Evolutionary conservation across 1,139 yeast genomes (phyloP).

Genomic region (Hyphopichia pseudoburtonii): DNA sequence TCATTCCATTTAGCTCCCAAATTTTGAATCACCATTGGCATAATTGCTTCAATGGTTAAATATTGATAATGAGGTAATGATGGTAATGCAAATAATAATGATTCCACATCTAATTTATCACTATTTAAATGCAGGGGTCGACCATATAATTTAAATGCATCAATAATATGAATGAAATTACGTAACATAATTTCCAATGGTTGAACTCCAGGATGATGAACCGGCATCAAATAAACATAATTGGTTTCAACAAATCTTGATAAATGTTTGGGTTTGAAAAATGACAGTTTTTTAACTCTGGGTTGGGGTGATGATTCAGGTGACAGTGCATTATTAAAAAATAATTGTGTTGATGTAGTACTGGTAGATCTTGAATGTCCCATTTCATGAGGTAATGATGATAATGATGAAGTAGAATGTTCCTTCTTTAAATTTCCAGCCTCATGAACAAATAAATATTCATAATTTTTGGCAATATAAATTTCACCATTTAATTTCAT

Average conservation of each 20-base stretch:
- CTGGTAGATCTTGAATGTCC: slow-evolving; percentile 24
- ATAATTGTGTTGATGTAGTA: slow-evolving; percentile 23
- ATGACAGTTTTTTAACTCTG: no score
- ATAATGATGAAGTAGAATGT: slow-evolving; percentile 7
- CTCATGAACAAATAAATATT: slow-evolving; percentile 25
- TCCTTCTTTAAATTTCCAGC: slow-evolving; percentile 1
- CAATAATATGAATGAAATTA: slow-evolving; percentile 51
- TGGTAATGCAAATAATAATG: slow-evolving; percentile 56
- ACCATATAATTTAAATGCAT: slow-evolving; percentile 55
- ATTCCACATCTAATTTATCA: slow-evolving; percentile 42
- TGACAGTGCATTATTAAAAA: slow-evolving; percentile 26
- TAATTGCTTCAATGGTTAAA: slow-evolving; percentile 35
- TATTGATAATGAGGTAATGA: slow-evolving; percentile 56
- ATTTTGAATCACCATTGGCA: slow-evolving; percentile 30
- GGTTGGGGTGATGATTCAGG: slow-evolving; percentile 14
- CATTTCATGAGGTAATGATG: slow-evolving; percentile 7
- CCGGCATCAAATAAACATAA: slow-evolving; percentile 52
- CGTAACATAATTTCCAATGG: slow-evolving; percentile 61
- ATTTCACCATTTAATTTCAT: slow-evolving; percentile 53
- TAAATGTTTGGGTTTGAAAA: slow-evolving; percentile 24
- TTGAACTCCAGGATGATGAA: slow-evolving; percentile 54
- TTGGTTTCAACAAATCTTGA: slow-evolving; percentile 33
- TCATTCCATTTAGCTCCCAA: slow-evolving; percentile 42
- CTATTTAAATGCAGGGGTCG: slow-evolving; percentile 52
- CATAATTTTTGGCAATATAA: slow-evolving; percentile 42